phyloP scores from a whole-genome alignment of 805 yeast species.

The Barnettozyma botsteinii region DNA sequence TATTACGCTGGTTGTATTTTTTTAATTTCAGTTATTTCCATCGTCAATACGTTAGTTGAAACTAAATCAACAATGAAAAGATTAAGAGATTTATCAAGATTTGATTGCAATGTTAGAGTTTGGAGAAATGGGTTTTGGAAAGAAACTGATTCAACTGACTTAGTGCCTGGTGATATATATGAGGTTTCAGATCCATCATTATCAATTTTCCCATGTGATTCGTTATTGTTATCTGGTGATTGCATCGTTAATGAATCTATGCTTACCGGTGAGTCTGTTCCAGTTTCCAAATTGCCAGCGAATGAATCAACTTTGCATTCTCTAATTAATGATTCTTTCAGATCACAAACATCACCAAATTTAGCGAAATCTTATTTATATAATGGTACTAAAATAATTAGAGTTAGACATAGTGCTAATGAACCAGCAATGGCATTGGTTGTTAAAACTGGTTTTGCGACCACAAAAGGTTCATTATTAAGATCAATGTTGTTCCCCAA shows the following conservation, averaged over 20 bases:
- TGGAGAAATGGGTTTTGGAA: conserved; percentile 94
- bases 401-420: conserved; percentile 61
- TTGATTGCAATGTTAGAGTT: conserved; percentile 79
- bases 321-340: conserved; percentile 50
- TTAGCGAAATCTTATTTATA: conserved; percentile 73
- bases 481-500: conserved; percentile 96
- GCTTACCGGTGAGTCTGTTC: conserved; percentile 98
- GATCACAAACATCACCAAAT: conserved; percentile 52
- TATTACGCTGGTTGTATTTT: conserved; percentile 93
- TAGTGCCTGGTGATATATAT: conserved; percentile 94
- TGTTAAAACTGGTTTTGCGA: conserved; percentile 85
- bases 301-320: conserved; percentile 52
- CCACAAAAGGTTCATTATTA: conserved; percentile 90
- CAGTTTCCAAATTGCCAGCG: conserved; percentile 78
- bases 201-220: conserved; percentile 77
- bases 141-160: conserved; percentile 63
- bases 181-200: conserved; percentile 87
- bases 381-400: conserved; percentile 83
- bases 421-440: conserved; percentile 76
- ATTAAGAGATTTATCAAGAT: conserved; percentile 65
- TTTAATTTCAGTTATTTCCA: conserved; percentile 75
- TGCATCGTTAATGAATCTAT: conserved; percentile 96
- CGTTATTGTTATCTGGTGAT: conserved; percentile 82
- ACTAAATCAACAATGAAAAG: conserved; percentile 71
- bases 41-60: conserved; percentile 77